phyloP scores from a whole-genome alignment of 2,329 filamentous ascomycete genomes.

The Trichoderma guizhouense region DNA sequence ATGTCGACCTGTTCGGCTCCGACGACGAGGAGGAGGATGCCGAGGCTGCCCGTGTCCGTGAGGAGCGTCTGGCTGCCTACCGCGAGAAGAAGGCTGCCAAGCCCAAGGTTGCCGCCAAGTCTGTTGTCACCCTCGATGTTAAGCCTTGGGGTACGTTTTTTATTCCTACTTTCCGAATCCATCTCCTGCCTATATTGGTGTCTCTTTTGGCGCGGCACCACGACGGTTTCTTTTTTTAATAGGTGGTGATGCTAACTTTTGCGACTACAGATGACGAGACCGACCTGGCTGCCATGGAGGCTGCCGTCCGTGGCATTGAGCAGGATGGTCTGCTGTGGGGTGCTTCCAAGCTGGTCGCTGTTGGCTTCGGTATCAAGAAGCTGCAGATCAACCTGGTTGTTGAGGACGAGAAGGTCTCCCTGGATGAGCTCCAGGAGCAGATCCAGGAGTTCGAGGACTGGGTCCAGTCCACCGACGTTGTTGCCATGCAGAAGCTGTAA shows the following conservation, averaged over 20 bases:
- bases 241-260: background rate
- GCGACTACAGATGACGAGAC: slow-evolving; percentile 76
- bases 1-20: slow-evolving; percentile 89
- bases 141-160: slow-evolving; percentile 91
- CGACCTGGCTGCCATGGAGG: slow-evolving; percentile 79
- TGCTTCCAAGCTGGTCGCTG: slow-evolving; percentile 79
- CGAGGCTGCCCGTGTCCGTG: slow-evolving; percentile 78
- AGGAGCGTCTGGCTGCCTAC: slow-evolving; percentile 90
- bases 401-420: slow-evolving; percentile 93
- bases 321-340: slow-evolving; percentile 97
- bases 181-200: background rate
- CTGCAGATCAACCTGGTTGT: slow-evolving; percentile 97
- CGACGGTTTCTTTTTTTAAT: rapidly evolving
- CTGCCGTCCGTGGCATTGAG: slow-evolving; percentile 75
- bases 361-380: slow-evolving; percentile 99
- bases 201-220: background rate
- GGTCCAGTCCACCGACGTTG: slow-evolving; percentile 91
- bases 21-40: slow-evolving; percentile 93
- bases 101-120: slow-evolving; percentile 91
- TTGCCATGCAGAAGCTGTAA: slow-evolving; percentile 92
- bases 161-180: background rate
- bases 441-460: slow-evolving; percentile 85
- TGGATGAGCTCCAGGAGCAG: slow-evolving; percentile 80
- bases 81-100: slow-evolving; percentile 95
- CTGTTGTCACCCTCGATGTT: slow-evolving; percentile 89